phyloP scores from a whole-genome alignment of 495 filamentous ascomycete genomes.

The Aspergillus indologenus region DNA sequence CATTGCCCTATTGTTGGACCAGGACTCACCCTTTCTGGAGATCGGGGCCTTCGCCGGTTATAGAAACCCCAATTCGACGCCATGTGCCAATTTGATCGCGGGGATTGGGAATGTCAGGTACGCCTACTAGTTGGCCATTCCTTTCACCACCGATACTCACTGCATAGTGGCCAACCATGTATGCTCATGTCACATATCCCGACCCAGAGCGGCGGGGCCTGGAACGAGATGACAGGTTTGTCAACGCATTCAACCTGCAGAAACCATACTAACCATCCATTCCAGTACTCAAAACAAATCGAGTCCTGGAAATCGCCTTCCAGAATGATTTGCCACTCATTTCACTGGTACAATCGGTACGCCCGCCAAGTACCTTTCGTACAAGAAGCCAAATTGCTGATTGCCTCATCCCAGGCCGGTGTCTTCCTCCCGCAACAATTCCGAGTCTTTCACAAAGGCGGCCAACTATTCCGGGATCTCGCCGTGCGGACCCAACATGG shows the following conservation, averaged over 20 bases:
- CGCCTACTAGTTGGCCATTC: neutral
- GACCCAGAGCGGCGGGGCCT: slow-evolving; percentile 28
- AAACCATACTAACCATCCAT: neutral
- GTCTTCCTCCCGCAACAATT: slow-evolving; percentile 36
- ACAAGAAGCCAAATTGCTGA: no score
- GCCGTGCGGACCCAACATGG: slow-evolving; percentile 27
- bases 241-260: neutral
- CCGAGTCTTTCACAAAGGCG: slow-evolving; percentile 34
- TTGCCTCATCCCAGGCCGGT: slow-evolving; percentile 21
- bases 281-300: slow-evolving; percentile 31
- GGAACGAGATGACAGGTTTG: slow-evolving; percentile 29
- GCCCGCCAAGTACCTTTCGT: neutral
- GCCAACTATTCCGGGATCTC: slow-evolving; percentile 33
- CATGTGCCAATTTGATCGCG: slow-evolving; percentile 25
- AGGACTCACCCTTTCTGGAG: slow-evolving; percentile 26
- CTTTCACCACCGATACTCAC: neutral
- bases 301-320: slow-evolving; percentile 30
- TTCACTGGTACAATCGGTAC: slow-evolving; percentile 33
- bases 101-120: slow-evolving; percentile 25
- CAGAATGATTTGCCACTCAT: slow-evolving; percentile 32
- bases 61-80: slow-evolving; percentile 21
- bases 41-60: slow-evolving; percentile 24
- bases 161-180: slow-evolving; percentile 20
- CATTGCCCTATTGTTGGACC: slow-evolving; percentile 23
- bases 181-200: slow-evolving; percentile 30